phyloP scores from a whole-genome alignment of 768 basidiomycete species.

The Auriculariales sp. region DNA sequence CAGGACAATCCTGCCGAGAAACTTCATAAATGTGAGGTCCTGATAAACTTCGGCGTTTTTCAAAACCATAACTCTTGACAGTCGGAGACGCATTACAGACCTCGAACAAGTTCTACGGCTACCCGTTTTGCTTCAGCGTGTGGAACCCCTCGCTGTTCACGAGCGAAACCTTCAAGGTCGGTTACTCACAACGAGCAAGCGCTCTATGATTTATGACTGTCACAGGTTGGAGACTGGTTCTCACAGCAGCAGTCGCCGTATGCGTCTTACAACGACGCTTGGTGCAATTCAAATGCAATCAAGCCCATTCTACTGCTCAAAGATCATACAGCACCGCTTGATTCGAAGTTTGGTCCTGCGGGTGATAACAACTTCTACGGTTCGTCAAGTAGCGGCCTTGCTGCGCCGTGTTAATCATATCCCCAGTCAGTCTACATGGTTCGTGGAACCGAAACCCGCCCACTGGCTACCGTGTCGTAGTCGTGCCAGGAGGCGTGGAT shows the following conservation, averaged over 20 bases:
- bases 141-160: neutral
- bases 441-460: neutral
- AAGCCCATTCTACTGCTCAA: neutral
- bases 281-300: neutral
- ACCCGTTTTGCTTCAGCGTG: neutral
- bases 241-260: neutral
- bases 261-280: neutral
- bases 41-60: neutral
- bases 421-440: neutral
- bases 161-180: neutral
- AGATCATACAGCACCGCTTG: neutral
- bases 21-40: neutral
- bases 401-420: neutral
- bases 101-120: neutral
- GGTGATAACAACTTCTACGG: neutral
- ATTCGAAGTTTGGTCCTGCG: neutral
- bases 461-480: neutral
- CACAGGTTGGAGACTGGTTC: neutral
- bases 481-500: neutral
- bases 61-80: neutral
- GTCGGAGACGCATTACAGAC: neutral
- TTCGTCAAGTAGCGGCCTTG: neutral
- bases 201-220: neutral
- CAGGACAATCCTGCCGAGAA: slow-evolving; percentile 1
- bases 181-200: neutral